These are phyloP conservation scores for Flaveria brownii DNA, from an alignment of 129 eudicot species.

Conservation along the genomic window DNA sequence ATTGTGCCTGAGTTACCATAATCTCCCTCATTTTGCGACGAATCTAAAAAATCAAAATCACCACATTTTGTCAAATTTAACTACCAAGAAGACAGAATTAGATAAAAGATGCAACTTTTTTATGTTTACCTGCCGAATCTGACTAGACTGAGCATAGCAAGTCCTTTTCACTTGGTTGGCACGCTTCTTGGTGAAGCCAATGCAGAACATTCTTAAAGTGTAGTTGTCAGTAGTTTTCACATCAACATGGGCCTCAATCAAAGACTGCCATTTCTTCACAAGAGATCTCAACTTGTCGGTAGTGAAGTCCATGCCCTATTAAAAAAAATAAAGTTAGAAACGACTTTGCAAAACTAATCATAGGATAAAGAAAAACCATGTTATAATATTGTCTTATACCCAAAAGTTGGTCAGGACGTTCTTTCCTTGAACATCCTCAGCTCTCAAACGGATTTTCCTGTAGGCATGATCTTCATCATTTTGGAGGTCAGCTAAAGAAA, in stretches of 20 bases:
- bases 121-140: constrained; percentile 59
- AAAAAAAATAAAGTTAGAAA: not conserved
- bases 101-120: not conserved
- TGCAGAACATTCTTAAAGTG: constrained; percentile 78
- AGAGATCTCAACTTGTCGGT: constrained; percentile 77
- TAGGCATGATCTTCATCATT: constrained; percentile 69
- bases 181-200: constrained; percentile 87
- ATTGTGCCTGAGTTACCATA: constrained; percentile 73
- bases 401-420: constrained; percentile 78
- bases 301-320: constrained; percentile 83
- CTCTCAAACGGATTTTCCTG: constrained; percentile 89
- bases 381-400: no score
- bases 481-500: constrained; percentile 79
- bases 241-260: constrained; percentile 87
- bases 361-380: not conserved
- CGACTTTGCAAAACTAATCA: not conserved
- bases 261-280: constrained; percentile 76
- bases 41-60: constrained; percentile 34
- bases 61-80: not conserved
- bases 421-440: constrained; percentile 82
- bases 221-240: constrained; percentile 80
- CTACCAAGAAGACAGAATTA: not conserved
- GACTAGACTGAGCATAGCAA: constrained; percentile 85
- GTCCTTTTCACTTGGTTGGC: constrained; percentile 85
- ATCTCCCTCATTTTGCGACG: constrained; percentile 88